Evolutionary conservation across 352 stramenopile species (phyloP).

Genomic region (Phytophthora capsici): DNA sequence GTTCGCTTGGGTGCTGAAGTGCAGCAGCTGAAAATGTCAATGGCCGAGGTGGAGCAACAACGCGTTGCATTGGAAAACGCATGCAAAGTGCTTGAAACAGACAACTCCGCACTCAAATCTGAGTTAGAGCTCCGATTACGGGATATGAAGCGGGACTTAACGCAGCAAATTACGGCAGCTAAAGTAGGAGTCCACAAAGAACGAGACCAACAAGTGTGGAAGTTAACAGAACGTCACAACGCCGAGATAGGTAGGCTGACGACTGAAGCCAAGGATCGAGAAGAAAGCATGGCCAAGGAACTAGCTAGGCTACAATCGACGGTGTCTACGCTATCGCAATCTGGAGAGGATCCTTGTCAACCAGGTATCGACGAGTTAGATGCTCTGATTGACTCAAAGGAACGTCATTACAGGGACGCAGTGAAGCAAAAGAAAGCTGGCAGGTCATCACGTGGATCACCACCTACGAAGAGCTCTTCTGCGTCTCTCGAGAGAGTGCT

Average conservation of each 20-base stretch:
- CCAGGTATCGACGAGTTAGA: constrained; percentile 50
- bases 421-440: constrained; percentile 24
- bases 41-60: constrained; percentile 28
- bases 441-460: constrained; percentile 15
- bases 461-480: constrained; percentile 23
- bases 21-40: constrained; percentile 16
- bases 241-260: constrained; percentile 40
- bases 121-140: constrained; percentile 34
- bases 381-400: constrained; percentile 44
- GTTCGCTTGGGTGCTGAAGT: constrained; percentile 25
- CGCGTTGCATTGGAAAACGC: constrained; percentile 1
- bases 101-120: constrained; percentile 25
- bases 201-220: constrained; percentile 39
- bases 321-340: constrained; percentile 32
- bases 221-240: constrained; percentile 52
- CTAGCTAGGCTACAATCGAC: constrained; percentile 30
- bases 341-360: constrained; percentile 26
- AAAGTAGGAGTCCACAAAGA: constrained; percentile 49
- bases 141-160: constrained; percentile 42
- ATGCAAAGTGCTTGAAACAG: constrained; percentile 33
- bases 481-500: constrained; percentile 39
- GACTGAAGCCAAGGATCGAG: constrained; percentile 14
- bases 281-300: constrained; percentile 6
- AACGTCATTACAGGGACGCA: constrained; percentile 29
- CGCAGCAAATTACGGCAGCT: constrained; percentile 36